Conservation (phyloP, 345 rosid genomes). For the Barbarea vulgaris region DNA sequence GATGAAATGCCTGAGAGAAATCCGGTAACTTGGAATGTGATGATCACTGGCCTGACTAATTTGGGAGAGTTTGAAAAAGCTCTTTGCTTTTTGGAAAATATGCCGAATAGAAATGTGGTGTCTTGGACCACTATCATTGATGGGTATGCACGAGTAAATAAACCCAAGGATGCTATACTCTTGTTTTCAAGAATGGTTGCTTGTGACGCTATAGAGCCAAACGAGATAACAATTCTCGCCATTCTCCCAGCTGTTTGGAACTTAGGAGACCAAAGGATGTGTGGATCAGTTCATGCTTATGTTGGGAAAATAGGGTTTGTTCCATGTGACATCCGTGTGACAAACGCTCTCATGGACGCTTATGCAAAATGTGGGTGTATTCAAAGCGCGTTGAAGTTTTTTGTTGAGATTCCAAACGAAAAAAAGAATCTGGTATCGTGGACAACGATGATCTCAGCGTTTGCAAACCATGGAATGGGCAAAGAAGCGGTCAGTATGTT, state of each 20-base stretch:
- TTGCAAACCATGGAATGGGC: conserved; percentile 86
- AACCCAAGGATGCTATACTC: conserved; percentile 53
- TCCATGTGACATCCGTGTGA: conserved; percentile 59
- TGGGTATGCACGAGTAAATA: conserved; percentile 62
- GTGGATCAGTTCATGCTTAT: conserved; percentile 64
- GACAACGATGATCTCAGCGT: conserved; percentile 80
- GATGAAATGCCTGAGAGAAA: conserved; percentile 72
- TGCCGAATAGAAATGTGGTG: conserved; percentile 66
- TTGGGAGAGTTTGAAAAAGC: conserved; percentile 65
- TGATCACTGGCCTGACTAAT: conserved; percentile 71
- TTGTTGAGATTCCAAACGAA: conserved; percentile 48
- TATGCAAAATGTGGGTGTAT: conserved; percentile 85
- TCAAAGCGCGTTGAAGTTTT: conserved; percentile 54
- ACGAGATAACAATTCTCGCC: conserved; percentile 67
- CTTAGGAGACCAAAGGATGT: conserved; percentile 51
- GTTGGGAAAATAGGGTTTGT: conserved; percentile 61
- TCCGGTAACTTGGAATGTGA: conserved; percentile 75
- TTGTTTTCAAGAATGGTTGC: conserved; percentile 70
- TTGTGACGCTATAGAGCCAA: conserved; percentile 52
- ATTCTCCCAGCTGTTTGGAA: conserved; percentile 66
- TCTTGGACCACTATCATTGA: conserved; percentile 87
- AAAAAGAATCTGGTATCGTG: conserved; percentile 72
- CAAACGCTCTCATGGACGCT: conserved; percentile 64
- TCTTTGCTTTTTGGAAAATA: conserved; percentile 56
- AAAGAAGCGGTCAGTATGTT: conserved; percentile 63